Percentiles rank a stretch among this genome's conserved stretches.
Evolutionary conservation across 352 stramenopile genomes (phyloP).

Genomic region (Globisporangium spinosum): DNA sequence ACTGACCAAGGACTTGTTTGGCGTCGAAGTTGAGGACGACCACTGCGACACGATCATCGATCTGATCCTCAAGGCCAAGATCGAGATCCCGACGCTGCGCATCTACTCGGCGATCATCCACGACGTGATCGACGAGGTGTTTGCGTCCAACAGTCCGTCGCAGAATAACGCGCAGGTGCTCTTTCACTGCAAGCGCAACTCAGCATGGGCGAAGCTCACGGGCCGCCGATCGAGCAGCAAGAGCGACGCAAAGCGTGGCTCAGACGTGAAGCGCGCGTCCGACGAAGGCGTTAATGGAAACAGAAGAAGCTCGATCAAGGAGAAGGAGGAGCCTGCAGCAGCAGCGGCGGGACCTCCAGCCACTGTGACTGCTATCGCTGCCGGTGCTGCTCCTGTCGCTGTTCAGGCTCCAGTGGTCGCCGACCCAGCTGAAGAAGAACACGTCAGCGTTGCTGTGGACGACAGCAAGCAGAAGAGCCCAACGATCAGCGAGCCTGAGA

Average conservation of each 20-base stretch:
- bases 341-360: neutral
- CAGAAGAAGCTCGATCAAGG: conserved; percentile 28
- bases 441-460: neutral
- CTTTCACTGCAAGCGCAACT: conserved; percentile 64
- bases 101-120: conserved; percentile 78
- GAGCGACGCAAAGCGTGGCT: conserved; percentile 28
- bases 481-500: conserved; percentile 7
- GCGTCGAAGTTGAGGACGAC: conserved; percentile 30
- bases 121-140: conserved; percentile 73
- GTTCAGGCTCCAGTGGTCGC: neutral
- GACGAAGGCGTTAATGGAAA: conserved; percentile 15
- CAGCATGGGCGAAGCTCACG: conserved; percentile 59
- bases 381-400: neutral
- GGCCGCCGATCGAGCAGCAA: conserved; percentile 37
- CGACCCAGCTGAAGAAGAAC: conserved; percentile 15
- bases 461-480: conserved; percentile 16
- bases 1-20: conserved; percentile 73
- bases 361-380: neutral
- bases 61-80: conserved; percentile 54
- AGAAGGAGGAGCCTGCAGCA: neutral
- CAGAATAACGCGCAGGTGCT: conserved; percentile 70
- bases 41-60: conserved; percentile 47
- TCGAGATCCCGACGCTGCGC: conserved; percentile 58
- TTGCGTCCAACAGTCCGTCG: conserved; percentile 50
- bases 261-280: conserved; percentile 21